Base-by-base conservation (phyloP, 2,329 filamentous ascomycete species). In the Diaporthe destruens region DNA sequence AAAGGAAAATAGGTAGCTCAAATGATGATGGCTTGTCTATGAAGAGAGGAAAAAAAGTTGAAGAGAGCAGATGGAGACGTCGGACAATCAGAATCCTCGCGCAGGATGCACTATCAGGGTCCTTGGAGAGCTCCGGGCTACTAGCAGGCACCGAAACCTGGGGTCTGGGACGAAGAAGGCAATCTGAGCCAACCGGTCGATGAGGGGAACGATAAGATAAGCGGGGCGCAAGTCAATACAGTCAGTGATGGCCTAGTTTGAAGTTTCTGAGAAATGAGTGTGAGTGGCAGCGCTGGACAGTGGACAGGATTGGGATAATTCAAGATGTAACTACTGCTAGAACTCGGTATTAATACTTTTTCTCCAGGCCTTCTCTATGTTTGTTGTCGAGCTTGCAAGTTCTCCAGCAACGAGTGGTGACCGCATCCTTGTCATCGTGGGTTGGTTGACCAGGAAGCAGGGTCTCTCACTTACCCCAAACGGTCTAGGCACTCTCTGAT, bases 381-480 rank as follows among this genome's bases (percentile, higher is more conserved):
- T 66, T 66, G 47, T 66, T 66, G 47, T 66, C 49, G 51, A 57
- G 44, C 32, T 66, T 25, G 32, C 7, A 16, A 29, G 57, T 39
- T 56, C 51, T 16, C 14, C 29, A 20, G 47, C 16, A 29, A 6
- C 3, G 25, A 25, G 16, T 49, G 32, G n/a, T 51, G 36, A 49
- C 66, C 42, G 51, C 4, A 74, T 71, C 72, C 70, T 44, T 69
- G 70, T 63, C 70, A 66, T 29, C 51, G 29, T 54, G 18, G 25
- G 71, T 71, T 72, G 36, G 71, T 71, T 72, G 71, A 59, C 71
- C 66, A 69, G 71, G 71, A 55, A 72, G 71, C 71, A 56, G 47
- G 29, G 18, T 47, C 61, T 51, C 59, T 53, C 14, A 66, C 61
- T 59, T 65, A 59, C 70, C 53, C 25, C 51, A 57, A 69, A 34